Evolutionary conservation across 2,329 filamentous ascomycete genomes (phyloP).

Genomic region (Fusarium nurragi): DNA sequence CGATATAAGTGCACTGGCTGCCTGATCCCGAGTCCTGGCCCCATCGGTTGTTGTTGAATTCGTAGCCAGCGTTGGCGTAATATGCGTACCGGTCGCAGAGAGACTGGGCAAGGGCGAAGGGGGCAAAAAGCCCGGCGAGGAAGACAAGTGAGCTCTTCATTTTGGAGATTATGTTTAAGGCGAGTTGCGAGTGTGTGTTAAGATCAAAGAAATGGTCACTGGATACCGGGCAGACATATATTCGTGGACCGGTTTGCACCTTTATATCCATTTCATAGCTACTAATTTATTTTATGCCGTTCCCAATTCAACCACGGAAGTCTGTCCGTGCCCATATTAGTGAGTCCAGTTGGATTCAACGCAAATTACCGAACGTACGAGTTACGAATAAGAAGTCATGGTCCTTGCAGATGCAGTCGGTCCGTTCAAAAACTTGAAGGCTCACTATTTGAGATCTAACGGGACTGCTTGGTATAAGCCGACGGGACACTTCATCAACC

Average conservation of each 20-base stretch:
- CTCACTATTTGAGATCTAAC: not conserved
- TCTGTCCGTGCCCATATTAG: conserved; percentile 1
- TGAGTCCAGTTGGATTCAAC: not conserved
- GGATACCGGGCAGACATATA: not conserved
- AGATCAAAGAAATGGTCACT: not conserved
- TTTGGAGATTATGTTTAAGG: not conserved
- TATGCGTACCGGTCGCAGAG: conserved; percentile 20
- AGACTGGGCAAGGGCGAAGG: conserved; percentile 7
- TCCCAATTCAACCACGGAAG: conserved; percentile 13
- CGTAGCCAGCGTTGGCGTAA: conserved; percentile 14
- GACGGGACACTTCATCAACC: conserved; percentile 9
- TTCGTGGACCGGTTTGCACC: not conserved
- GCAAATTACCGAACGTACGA: not conserved
- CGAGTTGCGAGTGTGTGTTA: not conserved
- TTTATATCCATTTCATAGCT: not conserved
- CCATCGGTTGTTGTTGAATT: conserved; percentile 27
- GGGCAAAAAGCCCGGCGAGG: conserved; percentile 15
- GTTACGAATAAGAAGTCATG: not conserved
- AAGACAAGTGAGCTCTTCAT: conserved; percentile 16
- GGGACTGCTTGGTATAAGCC: conserved; percentile 1
- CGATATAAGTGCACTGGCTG: conserved; percentile 14
- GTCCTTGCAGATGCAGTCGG: not conserved
- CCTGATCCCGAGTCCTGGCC: conserved; percentile 11
- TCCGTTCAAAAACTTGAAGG: conserved; percentile 6
- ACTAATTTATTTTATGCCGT: not conserved